Percentiles rank a stretch among this genome's conserved stretches.
These are phyloP conservation scores for Aspergillus tubingensis DNA, from an alignment of 2,329 filamentous ascomycete species.

Conservation along the genomic window DNA sequence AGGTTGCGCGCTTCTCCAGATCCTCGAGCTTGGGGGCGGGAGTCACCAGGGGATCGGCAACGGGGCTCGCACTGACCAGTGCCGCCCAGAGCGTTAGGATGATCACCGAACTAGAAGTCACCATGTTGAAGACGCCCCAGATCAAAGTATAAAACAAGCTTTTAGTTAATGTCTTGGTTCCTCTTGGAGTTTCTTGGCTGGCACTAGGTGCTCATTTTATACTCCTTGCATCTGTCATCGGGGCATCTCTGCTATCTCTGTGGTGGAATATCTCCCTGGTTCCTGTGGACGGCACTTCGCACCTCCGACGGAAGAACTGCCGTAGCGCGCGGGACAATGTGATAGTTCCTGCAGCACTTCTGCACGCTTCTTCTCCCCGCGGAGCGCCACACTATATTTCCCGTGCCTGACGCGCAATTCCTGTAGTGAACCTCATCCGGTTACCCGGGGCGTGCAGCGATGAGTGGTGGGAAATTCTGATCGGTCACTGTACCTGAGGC, in stretches of 20 bases:
- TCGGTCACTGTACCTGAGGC: neutral
- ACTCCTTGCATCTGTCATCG: neutral
- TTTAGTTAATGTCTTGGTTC: neutral
- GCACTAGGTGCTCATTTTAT: neutral
- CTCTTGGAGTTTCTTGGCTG: neutral
- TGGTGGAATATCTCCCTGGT: neutral
- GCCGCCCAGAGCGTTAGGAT: neutral
- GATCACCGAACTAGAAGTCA: neutral
- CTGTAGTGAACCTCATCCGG: neutral
- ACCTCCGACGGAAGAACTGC: neutral
- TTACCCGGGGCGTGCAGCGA: neutral
- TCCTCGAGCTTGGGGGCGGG: neutral
- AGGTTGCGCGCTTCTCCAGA: neutral
- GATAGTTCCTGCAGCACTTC: neutral
- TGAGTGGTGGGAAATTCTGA: neutral
- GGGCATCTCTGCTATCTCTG: neutral
- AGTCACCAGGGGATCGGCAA: neutral
- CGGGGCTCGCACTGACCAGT: neutral
- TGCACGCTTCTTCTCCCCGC: neutral
- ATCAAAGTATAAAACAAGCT: neutral
- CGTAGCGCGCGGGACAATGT: neutral
- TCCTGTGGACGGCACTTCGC: neutral
- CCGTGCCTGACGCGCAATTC: neutral
- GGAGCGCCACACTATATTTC: neutral
- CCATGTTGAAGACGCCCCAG: neutral